Conservation (phyloP, 345 rosid genomes). For the Trapa incisa region DNA sequence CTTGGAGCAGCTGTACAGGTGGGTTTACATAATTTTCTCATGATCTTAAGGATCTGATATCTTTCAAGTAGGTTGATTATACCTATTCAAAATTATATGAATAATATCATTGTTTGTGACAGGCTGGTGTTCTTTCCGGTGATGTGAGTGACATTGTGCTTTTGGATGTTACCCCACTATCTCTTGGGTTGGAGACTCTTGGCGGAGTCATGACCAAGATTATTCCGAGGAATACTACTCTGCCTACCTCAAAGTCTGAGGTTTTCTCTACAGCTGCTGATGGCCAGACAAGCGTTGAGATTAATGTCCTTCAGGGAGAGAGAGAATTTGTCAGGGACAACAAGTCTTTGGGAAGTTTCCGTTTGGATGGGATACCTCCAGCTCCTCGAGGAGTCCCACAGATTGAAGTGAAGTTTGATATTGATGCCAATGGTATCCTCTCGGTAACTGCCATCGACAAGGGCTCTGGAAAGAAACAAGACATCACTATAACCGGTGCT, state of each 20-base stretch:
- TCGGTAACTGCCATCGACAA: conserved; percentile 39
- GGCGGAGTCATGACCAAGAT: conserved; percentile 99
- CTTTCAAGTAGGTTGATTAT: neutral
- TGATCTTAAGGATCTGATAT: neutral
- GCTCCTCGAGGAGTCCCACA: conserved; percentile 46
- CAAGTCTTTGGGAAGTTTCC: conserved; percentile 66
- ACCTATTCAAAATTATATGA: neutral
- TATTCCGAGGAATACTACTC: conserved; percentile 81
- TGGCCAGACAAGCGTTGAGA: conserved; percentile 98
- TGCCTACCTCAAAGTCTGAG: conserved; percentile 96
- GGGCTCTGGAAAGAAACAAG: conserved; percentile 49
- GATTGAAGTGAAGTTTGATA: conserved; percentile 41
- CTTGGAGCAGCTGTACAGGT: conserved; percentile 99
- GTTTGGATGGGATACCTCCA: conserved; percentile 42
- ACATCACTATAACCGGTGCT: conserved; percentile 47
- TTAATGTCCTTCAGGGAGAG: conserved; percentile 94
- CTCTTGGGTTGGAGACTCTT: conserved; percentile 86
- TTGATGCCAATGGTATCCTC: conserved; percentile 46
- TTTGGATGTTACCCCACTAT: conserved; percentile 76
- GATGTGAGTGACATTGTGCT: conserved; percentile 95
- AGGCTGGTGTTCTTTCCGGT: conserved; percentile 96
- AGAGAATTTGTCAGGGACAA: conserved; percentile 97
- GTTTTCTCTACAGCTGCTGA: conserved; percentile 98
- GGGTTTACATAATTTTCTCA: neutral
- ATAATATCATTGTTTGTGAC: neutral